A percentile compares a stretch with the other conserved stretches of the same genome.
Evolutionary conservation across 805 yeast species (phyloP).

Genomic region (Nakazawaea peltata): DNA sequence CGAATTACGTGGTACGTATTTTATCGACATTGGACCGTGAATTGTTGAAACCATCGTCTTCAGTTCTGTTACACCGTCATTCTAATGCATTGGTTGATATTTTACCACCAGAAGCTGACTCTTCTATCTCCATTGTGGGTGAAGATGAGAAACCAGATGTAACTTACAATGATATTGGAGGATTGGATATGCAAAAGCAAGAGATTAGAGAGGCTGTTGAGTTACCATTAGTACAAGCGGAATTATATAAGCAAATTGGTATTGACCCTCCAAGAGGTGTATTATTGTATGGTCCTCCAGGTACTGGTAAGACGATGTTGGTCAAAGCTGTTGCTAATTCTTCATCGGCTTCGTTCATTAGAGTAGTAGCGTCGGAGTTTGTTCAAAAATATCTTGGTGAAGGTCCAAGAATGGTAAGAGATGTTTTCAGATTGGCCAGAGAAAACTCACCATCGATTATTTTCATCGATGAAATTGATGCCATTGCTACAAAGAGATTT

Average conservation of each 20-base stretch:
- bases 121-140: conserved; percentile 89
- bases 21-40: conserved; percentile 93
- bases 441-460: conserved; percentile 97
- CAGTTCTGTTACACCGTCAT: conserved; percentile 97
- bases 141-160: conserved; percentile 90
- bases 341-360: conserved; percentile 90
- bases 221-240: conserved; percentile 92
- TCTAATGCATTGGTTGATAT: conserved; percentile 97
- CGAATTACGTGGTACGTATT: conserved; percentile 93
- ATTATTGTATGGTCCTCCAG: conserved; percentile 97
- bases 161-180: conserved; percentile 97
- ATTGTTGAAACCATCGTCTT: conserved; percentile 85
- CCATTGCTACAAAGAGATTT: conserved; percentile 97
- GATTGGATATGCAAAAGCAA: conserved; percentile 97
- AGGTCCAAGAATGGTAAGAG: conserved; percentile 99
- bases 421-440: conserved; percentile 93
- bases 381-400: conserved; percentile 98
- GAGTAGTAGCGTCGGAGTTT: conserved; percentile 97
- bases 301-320: conserved; percentile 98
- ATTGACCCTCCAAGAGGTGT: conserved; percentile 99
- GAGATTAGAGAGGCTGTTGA: conserved; percentile 99
- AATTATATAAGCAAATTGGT: conserved; percentile 93
- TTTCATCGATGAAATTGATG: conserved; percentile 97
- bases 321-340: conserved; percentile 98
- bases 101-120: conserved; percentile 97